Base-by-base conservation (phyloP, 768 basidiomycete genomes). In the Lactarius hengduanensis region DNA sequence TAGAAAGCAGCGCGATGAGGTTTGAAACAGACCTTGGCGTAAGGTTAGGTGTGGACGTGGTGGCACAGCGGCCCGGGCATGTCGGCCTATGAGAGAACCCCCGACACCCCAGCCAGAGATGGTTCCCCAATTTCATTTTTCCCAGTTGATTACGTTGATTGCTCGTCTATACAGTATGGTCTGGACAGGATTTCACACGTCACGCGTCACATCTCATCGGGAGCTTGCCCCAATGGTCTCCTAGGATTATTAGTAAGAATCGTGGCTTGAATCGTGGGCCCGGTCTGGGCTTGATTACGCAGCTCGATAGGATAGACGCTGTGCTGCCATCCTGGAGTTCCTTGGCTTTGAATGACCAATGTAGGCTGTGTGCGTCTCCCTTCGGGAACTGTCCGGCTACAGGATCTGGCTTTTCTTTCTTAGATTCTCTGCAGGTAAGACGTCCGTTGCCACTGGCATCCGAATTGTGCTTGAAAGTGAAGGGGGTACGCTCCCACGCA, bases 11-110 rank as follows among this genome's bases (percentile, higher is more conserved):
- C 43, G 20, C 43, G 8, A n/a, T 45, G 47, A 22, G 47, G n/a
- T 50, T 26, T 22, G 45, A 11, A 4, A 13, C 11, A 50, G 47
- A 28, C 43, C 65, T 32, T 66, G 53, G 43, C 40, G 18, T 62
- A 62, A 40, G 65, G 65, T 66, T 66, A 66, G 34, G 61, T 34
- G 58, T 41, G 26, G 11, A 3, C 13, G 28, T 28, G 10, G 26
- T 26, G 26, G 28, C 28, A 28, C 28, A 28, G 28, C 28, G 28
- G 28, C 28, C 28, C 28, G 3, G 28, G 28, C 2, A 28, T n/a
- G n/a, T n/a, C n/a, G n/a, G n/a, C 3, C 41, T 36, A 56, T 18
- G 47, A 57, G 45, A 40, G 43, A 28, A 5, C 26, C 34, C 34
- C 20, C 40, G 15, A 61, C 28, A 18, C 26, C 26, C 26, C 26